Evolutionary conservation across 1,284 basidiomycete species (phyloP).

Genomic region (Sporisorium exsertum): DNA sequence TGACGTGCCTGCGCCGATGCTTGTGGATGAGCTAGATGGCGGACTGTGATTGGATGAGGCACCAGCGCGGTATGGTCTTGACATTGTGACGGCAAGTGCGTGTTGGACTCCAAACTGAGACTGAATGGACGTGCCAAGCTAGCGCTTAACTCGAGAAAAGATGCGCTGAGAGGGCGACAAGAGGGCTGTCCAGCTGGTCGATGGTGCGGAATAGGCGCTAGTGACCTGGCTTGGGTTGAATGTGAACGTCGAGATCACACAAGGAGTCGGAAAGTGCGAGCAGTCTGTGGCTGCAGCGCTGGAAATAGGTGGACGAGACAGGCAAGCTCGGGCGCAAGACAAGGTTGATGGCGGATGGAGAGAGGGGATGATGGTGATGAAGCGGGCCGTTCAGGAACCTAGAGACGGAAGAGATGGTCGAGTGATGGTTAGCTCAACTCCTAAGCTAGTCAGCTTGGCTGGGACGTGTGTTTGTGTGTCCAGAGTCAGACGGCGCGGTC

Average conservation of each 20-base stretch:
- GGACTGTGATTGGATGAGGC: constrained; percentile 28
- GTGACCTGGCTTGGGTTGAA: too few relatives aligned
- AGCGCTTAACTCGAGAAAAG: background rate
- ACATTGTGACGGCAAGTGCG: constrained; percentile 11
- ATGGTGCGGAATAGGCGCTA: background rate
- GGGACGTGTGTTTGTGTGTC: too few relatives aligned
- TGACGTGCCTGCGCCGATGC: constrained; percentile 24
- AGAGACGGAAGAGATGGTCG: background rate
- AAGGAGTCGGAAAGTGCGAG: too few relatives aligned
- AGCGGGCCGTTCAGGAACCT: background rate
- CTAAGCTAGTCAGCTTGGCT: too few relatives aligned
- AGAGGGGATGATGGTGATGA: background rate
- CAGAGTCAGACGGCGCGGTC: background rate
- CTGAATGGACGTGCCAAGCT: background rate
- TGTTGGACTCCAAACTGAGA: too few relatives aligned
- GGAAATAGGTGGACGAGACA: too few relatives aligned
- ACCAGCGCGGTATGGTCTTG: constrained; percentile 25
- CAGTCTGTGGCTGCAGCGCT: too few relatives aligned
- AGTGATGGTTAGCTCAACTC: background rate
- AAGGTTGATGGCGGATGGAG: background rate
- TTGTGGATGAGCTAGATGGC: constrained; percentile 36
- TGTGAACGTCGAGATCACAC: too few relatives aligned
- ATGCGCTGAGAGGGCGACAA: background rate
- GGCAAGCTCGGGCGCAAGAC: background rate
- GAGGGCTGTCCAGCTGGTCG: background rate